Percentiles rank a stretch among this genome's conserved stretches.
phyloP scores from a whole-genome alignment of 495 filamentous ascomycete species.

The Tuber umbilicatum region DNA sequence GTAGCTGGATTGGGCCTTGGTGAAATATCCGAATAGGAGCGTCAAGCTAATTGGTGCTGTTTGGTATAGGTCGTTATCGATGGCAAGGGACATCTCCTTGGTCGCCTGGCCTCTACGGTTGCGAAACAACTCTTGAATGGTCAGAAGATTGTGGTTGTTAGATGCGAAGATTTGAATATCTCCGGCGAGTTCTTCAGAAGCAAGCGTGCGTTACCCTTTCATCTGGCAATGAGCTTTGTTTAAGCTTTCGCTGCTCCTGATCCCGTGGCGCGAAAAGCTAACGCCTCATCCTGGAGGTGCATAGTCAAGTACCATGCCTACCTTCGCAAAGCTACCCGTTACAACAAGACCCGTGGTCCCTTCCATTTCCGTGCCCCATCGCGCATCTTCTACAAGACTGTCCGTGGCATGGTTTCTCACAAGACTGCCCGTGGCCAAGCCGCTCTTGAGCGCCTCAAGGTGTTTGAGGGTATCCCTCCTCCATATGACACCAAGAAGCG shows the following conservation, averaged over 20 bases:
- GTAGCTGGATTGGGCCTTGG: neutral
- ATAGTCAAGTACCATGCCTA: conserved; percentile 99
- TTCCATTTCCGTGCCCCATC: conserved; percentile 99
- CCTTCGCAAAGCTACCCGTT: conserved; percentile 98
- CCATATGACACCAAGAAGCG: conserved; percentile 99
- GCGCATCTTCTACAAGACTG: conserved; percentile 99
- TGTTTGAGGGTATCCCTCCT: conserved; percentile 98
- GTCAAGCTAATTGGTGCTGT: conserved; percentile 27
- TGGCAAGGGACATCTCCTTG: conserved; percentile 99
- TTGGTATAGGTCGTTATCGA: conserved; percentile 80
- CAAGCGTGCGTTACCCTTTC: conserved; percentile 73
- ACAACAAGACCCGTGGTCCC: conserved; percentile 97
- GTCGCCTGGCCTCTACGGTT: conserved; percentile 96
- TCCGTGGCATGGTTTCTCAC: conserved; percentile 99
- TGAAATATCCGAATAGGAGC: neutral
- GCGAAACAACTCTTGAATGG: conserved; percentile 99
- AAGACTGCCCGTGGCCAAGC: conserved; percentile 96
- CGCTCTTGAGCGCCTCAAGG: conserved; percentile 95
- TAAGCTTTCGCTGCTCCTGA: neutral
- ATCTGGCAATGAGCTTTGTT: neutral
- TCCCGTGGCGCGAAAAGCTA: neutral
- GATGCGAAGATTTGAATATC: conserved; percentile 98
- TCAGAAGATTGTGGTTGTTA: conserved; percentile 98
- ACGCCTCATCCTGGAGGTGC: conserved; percentile 28
- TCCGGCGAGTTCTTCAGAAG: conserved; percentile 99